These are phyloP conservation scores for Phalaenopsis hybrid DNA, from an alignment of 116 monocot species.

Conservation along the genomic window DNA sequence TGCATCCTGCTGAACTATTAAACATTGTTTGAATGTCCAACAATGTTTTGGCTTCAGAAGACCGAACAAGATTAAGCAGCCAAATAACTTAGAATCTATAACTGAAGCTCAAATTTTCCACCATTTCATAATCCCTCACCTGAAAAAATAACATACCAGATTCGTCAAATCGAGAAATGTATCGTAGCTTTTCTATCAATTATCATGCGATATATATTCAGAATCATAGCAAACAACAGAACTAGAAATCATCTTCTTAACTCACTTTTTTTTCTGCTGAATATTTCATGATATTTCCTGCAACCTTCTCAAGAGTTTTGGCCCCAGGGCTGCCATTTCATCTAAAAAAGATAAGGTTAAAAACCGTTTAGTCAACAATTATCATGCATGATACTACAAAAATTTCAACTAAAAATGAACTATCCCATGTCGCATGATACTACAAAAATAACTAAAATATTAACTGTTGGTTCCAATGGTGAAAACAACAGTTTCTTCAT, in stretches of 20 bases:
- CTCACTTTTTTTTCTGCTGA: background rate
- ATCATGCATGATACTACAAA: background rate
- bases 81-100: background rate
- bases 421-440: background rate
- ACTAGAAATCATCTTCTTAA: background rate
- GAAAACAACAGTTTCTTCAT: constrained; percentile 23
- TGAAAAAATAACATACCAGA: background rate
- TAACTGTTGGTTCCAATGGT: constrained; percentile 11
- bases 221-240: background rate
- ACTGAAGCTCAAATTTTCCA: background rate
- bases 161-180: too few species aligned
- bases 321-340: constrained; percentile 29
- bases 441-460: background rate
- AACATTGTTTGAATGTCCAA: background rate
- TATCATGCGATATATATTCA: background rate
- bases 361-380: background rate
- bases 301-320: constrained; percentile 19
- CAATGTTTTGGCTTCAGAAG: background rate
- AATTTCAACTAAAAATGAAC: background rate
- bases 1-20: background rate
- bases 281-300: constrained; percentile 13
- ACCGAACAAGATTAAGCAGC: background rate
- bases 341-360: too few species aligned
- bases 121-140: background rate
- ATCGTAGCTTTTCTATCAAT: too few species aligned